Base-by-base conservation (phyloP, 352 stramenopile genomes). In the Globisporangium apiculatum region DNA sequence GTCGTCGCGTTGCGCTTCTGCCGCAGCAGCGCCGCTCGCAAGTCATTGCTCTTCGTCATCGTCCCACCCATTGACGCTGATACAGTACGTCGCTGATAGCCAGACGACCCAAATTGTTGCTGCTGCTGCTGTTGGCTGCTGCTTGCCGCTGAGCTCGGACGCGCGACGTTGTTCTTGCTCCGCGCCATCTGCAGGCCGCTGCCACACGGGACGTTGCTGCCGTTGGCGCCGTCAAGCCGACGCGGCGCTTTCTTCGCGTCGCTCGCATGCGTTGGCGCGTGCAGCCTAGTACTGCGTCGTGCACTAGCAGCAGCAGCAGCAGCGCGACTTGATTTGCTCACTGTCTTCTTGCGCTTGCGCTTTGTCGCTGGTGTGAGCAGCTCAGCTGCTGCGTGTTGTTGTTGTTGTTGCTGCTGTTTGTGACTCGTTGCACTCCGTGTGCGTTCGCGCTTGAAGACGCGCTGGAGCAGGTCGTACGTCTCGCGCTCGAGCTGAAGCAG, bases 381-480 rank as follows among this genome's bases (percentile, higher is more conserved):
- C 24, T 31, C 24, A 31, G 24, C 24, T 31, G 24, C 24, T 31
- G 24, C 24, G 24, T 31, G 24, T 3, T 31, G 8, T 65, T 42
- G 14, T 31, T 40, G 42, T 55, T 17, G 12, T 37, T 11, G 43
- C 4, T 43, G 51, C 4, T 43, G 51, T 6, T 9, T 5, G 6
- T 51, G 38, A 51, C 5, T 40, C 45, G 43, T 40, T 53, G 47
- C 36, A 11, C 43, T 24, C 65, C 54, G 14, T 18, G 14, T 49
- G 10, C 52, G 40, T 40, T 64, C 59, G 42, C 52, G 57, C 38
- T 64, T 47, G n/a, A 77, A 61, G 11, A 71, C 67, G n/a, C 55
- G 73, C 24, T 66, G 71, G 14, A 83, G 56, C 46, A 83, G 46
- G n/a, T 76, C 55, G 45, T 80, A 78, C n/a, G 71, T 83, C 43